phyloP scores from a whole-genome alignment of 805 yeast species.

The Cyberlindnera mississippiensis region DNA sequence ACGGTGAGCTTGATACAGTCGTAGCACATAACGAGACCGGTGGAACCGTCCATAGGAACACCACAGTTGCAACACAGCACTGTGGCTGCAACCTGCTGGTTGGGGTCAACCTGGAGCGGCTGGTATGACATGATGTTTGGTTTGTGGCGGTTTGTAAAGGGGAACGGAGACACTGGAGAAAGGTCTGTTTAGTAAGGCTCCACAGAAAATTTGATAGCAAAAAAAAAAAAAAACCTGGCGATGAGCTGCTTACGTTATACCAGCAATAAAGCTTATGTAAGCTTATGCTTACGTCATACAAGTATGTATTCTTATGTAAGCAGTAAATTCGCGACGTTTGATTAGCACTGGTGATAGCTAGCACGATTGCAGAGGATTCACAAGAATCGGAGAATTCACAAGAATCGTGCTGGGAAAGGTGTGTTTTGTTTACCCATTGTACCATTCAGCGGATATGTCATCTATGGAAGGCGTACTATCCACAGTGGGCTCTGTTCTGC shows the following conservation, averaged over 20 bases:
- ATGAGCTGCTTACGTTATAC: constrained; percentile 1
- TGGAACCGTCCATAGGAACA: constrained; percentile 94
- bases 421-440: no score
- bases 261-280: constrained; percentile 3
- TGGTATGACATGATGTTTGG: constrained; percentile 32
- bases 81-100: constrained; percentile 55
- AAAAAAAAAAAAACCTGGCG: constrained; percentile 1
- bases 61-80: constrained; percentile 98
- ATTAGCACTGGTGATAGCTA: no score
- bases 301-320: no score
- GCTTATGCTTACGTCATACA: background rate
- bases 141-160: background rate
- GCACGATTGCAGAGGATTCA: no score
- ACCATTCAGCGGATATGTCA: no score
- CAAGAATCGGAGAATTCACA: no score
- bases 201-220: constrained; percentile 1
- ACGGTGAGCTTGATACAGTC: constrained; percentile 94
- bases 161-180: no score
- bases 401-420: no score
- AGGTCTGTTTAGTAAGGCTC: background rate
- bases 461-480: no score
- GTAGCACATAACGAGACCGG: constrained; percentile 91
- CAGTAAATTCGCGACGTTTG: no score
- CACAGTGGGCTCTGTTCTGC: background rate
- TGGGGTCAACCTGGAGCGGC: constrained; percentile 35